Base-by-base conservation (phyloP, 805 yeast species). In the Saccharomycopsis sp. region DNA sequence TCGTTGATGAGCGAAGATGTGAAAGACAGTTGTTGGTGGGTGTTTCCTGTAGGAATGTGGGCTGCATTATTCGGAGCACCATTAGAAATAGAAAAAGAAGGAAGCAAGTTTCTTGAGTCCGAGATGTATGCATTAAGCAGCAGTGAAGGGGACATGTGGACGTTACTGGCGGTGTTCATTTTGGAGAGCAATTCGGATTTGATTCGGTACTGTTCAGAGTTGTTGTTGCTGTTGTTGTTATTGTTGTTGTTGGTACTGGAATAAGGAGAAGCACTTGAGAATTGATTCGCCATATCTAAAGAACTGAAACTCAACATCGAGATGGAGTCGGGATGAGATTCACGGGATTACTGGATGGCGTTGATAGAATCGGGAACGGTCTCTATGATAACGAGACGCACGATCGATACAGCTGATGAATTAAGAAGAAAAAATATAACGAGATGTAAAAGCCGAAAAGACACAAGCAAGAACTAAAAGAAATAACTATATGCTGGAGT, bases 221-320 rank as follows among this genome's bases (percentile, higher is more conserved):
- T 44, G 49, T 44, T 44, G 22, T 17, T 44, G 12, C 49, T 17
- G 49, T 44, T 44, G 22, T 44, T 44, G 22, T 17, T 17, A 19
- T 44, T 44, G 22, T 8, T 44, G 19, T 7, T 9, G 14, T 14
- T 19, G 38, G 9, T 29, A 29, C 38, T 29, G 38, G 38, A 7
- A 29, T 29, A 29, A 7, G 38, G 12, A 44, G 19, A 17, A 44
- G 49, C 19, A 44, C 22, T 44, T 44, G 49, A 7, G 12, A 44
- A 44, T 44, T 44, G 19, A 44, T 44, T 44, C 22, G 49, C 49
- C 49, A 44, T 44, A 44, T 44, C 49, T 19, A 44, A 44, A 44
- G 49, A 44, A 44, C 22, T 44, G 49, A 44, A 44, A 19, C 49
- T 44, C 49, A 44, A 44, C 49, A 44, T 44, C 12, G 49, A 44